Conservation (phyloP, 2,329 filamentous ascomycete genomes). For the Myriosclerotinia scirpicola region DNA sequence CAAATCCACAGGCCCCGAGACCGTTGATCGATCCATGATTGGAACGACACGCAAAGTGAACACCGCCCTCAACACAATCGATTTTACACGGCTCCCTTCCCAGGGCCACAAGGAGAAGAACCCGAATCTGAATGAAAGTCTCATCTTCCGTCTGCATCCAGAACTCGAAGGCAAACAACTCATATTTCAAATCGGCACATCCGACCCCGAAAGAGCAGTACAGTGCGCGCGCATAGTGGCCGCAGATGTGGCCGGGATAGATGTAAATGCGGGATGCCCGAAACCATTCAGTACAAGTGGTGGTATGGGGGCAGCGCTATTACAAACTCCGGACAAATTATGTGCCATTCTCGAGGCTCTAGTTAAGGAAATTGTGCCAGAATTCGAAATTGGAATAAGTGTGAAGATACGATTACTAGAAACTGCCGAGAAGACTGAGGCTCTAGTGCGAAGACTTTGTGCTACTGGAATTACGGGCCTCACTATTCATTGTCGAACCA, state of each 20-base stretch:
- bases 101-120: conserved; percentile 62
- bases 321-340: conserved; percentile 80
- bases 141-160: conserved; percentile 85
- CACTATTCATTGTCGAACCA: conserved; percentile 93
- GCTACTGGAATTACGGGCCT: conserved; percentile 87
- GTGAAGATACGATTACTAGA: conserved; percentile 94
- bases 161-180: conserved; percentile 70
- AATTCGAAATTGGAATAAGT: conserved; percentile 87
- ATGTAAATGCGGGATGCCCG: conserved; percentile 97
- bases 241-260: conserved; percentile 85
- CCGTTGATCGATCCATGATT: conserved; percentile 87
- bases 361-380: conserved; percentile 72
- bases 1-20: conserved; percentile 71
- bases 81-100: conserved; percentile 77
- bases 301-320: conserved; percentile 92
- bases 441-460: conserved; percentile 74
- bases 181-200: conserved; percentile 91
- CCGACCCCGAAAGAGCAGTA: conserved; percentile 79
- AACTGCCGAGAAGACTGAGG: conserved; percentile 71
- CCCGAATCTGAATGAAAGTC: conserved; percentile 56
- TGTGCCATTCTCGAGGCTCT: conserved; percentile 80
- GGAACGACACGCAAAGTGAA: conserved; percentile 80
- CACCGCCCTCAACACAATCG: conserved; percentile 72
- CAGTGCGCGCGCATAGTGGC: conserved; percentile 82
- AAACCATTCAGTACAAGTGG: conserved; percentile 93